These are phyloP conservation scores for Yamadazyma nakazawae DNA, from an alignment of 805 yeast species.

Conservation along the genomic window DNA sequence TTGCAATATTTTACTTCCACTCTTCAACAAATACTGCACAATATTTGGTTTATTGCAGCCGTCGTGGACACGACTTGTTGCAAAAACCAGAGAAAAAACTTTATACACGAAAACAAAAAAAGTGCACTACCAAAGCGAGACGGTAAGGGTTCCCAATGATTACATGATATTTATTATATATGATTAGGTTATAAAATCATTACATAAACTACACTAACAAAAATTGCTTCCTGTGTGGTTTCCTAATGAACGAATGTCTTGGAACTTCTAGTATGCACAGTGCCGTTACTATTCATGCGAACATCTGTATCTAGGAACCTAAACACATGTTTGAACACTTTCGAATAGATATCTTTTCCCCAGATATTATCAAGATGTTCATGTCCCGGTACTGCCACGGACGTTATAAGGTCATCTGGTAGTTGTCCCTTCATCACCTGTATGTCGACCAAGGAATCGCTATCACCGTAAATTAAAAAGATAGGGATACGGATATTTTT, in stretches of 20 bases:
- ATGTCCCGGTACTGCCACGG: conserved; percentile 60
- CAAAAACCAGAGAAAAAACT: not conserved
- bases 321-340: conserved; percentile 34
- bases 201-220: too few relatives aligned
- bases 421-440: conserved; percentile 66
- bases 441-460: conserved; percentile 85
- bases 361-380: conserved; percentile 91
- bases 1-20: too few relatives aligned
- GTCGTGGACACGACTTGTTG: not conserved
- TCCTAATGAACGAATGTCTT: not conserved
- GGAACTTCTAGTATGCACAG: not conserved
- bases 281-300: conserved; percentile 2
- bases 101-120: too few relatives aligned
- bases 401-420: conserved; percentile 49
- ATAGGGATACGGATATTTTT: conserved; percentile 57
- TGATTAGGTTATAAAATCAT: too few relatives aligned
- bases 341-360: conserved; percentile 61
- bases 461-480: conserved; percentile 71
- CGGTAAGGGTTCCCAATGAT: not conserved
- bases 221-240: too few relatives aligned
- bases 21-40: not conserved
- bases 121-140: too few relatives aligned
- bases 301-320: conserved; percentile 9
- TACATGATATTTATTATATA: not conserved
- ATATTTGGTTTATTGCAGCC: not conserved